Conservation (phyloP, 331 rosid species). For the Telfairia occidentalis region DNA sequence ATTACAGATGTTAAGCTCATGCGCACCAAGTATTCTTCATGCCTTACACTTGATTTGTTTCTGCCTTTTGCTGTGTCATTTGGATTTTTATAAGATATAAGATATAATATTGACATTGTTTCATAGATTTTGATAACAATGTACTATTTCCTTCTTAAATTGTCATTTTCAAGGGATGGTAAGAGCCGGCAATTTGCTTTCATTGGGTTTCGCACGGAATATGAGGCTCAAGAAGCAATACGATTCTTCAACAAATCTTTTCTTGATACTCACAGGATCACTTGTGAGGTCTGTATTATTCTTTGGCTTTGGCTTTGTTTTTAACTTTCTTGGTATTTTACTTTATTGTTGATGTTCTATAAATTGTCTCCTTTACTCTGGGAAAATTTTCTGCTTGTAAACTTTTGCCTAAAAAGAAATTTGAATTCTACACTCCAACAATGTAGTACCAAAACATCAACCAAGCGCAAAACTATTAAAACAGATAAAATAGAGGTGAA, state of each 20-base stretch:
- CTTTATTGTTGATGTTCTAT: neutral
- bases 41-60: neutral
- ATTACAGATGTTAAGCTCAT: slow-evolving; percentile 69
- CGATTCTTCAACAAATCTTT: slow-evolving; percentile 52
- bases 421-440: neutral
- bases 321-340: neutral
- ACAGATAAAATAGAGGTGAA: neutral
- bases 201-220: slow-evolving; percentile 56
- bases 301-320: neutral
- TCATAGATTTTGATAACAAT: neutral
- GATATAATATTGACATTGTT: slow-evolving; percentile 7
- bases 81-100: neutral
- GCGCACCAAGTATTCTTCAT: slow-evolving; percentile 49
- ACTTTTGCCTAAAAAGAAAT: neutral
- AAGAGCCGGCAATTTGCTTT: slow-evolving; percentile 71
- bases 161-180: slow-evolving; percentile 40
- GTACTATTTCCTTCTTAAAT: neutral
- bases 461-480: neutral
- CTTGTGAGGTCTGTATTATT: slow-evolving; percentile 53
- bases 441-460: neutral
- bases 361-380: neutral
- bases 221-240: slow-evolving; percentile 62
- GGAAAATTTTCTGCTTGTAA: neutral
- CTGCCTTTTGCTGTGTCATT: neutral
- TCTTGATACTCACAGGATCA: slow-evolving; percentile 42